Evolutionary conservation across 2,329 filamentous ascomycete genomes (phyloP).

Genomic region (Pestalotiopsis sp.): DNA sequence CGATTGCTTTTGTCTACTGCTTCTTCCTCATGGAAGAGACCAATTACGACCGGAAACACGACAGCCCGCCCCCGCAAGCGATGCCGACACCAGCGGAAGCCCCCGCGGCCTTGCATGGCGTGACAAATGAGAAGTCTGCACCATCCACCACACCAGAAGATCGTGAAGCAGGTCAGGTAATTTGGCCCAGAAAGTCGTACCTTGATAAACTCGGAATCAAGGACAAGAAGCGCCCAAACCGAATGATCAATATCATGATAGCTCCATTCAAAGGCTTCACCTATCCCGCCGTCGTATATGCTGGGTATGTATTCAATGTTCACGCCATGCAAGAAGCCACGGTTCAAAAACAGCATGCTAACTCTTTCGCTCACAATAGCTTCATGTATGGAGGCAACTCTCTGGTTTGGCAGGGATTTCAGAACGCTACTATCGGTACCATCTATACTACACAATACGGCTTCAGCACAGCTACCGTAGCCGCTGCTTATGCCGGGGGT

Average conservation of each 20-base stretch:
- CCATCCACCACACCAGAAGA: slow-evolving; percentile 10
- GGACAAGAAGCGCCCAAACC: slow-evolving; percentile 40
- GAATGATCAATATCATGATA: slow-evolving; percentile 37
- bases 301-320: slow-evolving; percentile 34
- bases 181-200: slow-evolving; percentile 38
- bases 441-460: slow-evolving; percentile 33
- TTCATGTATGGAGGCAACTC: slow-evolving; percentile 36
- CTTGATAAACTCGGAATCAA: slow-evolving; percentile 36
- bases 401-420: slow-evolving; percentile 32
- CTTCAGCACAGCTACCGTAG: slow-evolving; percentile 30
- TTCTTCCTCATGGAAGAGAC: slow-evolving; percentile 65
- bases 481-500: slow-evolving; percentile 29
- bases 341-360: neutral
- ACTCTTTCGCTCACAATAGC: slow-evolving; percentile 5
- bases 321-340: neutral
- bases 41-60: slow-evolving; percentile 46
- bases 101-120: neutral
- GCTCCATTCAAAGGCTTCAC: slow-evolving; percentile 33
- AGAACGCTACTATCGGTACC: slow-evolving; percentile 33
- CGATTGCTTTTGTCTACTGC: slow-evolving; percentile 35
- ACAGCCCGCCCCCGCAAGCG: slow-evolving; percentile 21
- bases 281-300: slow-evolving; percentile 37
- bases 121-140: neutral
- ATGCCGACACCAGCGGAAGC: slow-evolving; percentile 21
- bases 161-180: slow-evolving; percentile 30